Evolutionary conservation across 2,329 filamentous ascomycete species (phyloP).

Genomic region (Cytospora piceicola): DNA sequence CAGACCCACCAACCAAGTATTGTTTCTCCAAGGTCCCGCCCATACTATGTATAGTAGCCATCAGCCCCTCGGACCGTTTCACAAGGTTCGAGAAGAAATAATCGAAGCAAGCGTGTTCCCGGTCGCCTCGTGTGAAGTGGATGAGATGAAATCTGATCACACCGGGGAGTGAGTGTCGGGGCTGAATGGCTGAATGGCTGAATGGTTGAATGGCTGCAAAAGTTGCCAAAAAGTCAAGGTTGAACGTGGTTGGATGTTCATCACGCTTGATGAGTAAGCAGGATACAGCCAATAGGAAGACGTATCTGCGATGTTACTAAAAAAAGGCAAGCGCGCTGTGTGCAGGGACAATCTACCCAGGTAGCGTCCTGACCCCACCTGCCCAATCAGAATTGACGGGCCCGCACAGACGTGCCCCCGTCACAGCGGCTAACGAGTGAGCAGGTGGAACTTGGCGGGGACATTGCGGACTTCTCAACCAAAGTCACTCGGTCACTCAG

Average conservation of each 20-base stretch:
- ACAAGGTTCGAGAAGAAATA: not conserved
- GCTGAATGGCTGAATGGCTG: not conserved
- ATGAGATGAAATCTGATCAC: not conserved
- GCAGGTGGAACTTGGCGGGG: no score
- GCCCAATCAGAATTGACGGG: constrained; percentile 25
- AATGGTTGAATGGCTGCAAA: not conserved
- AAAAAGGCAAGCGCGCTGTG: constrained; percentile 31
- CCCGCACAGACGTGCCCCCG: constrained; percentile 24
- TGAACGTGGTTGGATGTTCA: constrained; percentile 11
- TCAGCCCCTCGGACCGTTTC: not conserved
- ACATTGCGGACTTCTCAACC: not conserved
- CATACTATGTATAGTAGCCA: no score
- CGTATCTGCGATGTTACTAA: constrained; percentile 15
- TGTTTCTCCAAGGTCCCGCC: not conserved
- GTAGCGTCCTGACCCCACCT: constrained; percentile 18
- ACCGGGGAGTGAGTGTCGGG: not conserved
- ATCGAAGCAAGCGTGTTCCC: not conserved
- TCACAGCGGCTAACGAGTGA: constrained; percentile 30
- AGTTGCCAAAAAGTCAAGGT: not conserved
- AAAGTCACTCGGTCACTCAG: no score
- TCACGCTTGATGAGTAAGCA: constrained; percentile 10
- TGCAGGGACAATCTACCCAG: constrained; percentile 26
- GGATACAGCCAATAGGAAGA: not conserved
- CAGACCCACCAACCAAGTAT: no score
- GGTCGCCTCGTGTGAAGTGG: not conserved